These are phyloP conservation scores for Phytophthora rubi DNA, from an alignment of 352 stramenopile species.

Conservation along the genomic window DNA sequence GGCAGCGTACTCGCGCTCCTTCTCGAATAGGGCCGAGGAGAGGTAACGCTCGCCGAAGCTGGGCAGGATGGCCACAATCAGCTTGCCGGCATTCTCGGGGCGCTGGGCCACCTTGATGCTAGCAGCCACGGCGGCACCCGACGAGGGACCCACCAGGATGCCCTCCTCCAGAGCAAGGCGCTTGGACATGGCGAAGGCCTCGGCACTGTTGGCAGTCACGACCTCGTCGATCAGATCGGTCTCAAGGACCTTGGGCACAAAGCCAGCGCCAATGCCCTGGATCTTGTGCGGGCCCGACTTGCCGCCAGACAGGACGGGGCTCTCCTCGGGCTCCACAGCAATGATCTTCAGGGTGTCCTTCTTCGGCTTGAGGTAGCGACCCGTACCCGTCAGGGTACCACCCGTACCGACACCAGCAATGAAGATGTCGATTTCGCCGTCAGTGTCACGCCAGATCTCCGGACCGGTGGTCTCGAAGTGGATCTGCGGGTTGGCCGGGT, in stretches of 20 bases:
- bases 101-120: conserved; percentile 83
- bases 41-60: conserved; percentile 92
- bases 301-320: conserved; percentile 80
- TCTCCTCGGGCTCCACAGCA: conserved; percentile 86
- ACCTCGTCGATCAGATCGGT: conserved; percentile 91
- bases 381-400: conserved; percentile 88
- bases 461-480: conserved; percentile 90
- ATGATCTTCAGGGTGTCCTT: conserved; percentile 86
- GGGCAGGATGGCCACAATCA: conserved; percentile 91
- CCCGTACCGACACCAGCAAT: conserved; percentile 89
- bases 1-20: conserved; percentile 76
- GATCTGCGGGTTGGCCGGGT: conserved; percentile 96
- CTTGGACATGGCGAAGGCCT: conserved; percentile 89
- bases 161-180: conserved; percentile 85
- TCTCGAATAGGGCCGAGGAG: conserved; percentile 81
- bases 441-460: conserved; percentile 91
- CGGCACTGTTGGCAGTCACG: conserved; percentile 78
- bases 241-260: conserved; percentile 82
- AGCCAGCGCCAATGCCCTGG: conserved; percentile 86
- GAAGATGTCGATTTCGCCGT: conserved; percentile 88
- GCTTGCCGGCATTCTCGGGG: conserved; percentile 86
- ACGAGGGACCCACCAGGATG: conserved; percentile 88
- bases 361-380: conserved; percentile 87
- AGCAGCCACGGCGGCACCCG: conserved; percentile 85
- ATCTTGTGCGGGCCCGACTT: conserved; percentile 88